Conservation (phyloP, 352 stramenopile genomes). For the Phytophthora vignae region DNA sequence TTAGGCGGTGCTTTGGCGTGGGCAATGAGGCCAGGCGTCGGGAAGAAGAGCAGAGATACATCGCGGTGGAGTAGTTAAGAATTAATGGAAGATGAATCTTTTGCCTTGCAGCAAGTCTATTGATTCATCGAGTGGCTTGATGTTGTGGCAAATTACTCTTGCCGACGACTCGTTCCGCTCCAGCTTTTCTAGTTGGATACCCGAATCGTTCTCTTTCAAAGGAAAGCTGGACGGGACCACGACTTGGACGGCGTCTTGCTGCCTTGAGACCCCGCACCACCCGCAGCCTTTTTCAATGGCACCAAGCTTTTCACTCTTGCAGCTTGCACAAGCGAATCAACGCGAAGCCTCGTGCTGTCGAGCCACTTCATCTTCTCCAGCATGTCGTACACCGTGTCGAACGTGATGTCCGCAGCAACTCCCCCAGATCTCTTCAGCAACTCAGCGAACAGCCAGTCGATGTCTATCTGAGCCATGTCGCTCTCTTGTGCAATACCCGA, state of each 20-base stretch:
- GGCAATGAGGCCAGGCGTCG: conserved; percentile 18
- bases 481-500: conserved; percentile 43
- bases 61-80: conserved; percentile 20
- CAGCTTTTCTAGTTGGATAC: neutral
- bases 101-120: neutral
- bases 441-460: conserved; percentile 51
- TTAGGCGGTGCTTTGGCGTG: conserved; percentile 27
- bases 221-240: neutral
- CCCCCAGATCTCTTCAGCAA: conserved; percentile 35
- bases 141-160: no score
- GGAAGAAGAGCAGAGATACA: conserved; percentile 23
- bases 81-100: neutral
- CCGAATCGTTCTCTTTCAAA: no score
- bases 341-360: conserved; percentile 34
- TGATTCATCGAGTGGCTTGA: neutral
- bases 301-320: conserved; percentile 4
- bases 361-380: conserved; percentile 45
- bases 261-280: neutral
- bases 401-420: conserved; percentile 43
- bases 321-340: conserved; percentile 29
- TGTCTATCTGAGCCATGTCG: conserved; percentile 40
- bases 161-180: neutral
- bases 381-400: conserved; percentile 44
- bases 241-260: conserved; percentile 5
- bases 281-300: neutral